phyloP scores from a whole-genome alignment of 2,329 filamentous ascomycete genomes.

The Fusarium multiceps region DNA sequence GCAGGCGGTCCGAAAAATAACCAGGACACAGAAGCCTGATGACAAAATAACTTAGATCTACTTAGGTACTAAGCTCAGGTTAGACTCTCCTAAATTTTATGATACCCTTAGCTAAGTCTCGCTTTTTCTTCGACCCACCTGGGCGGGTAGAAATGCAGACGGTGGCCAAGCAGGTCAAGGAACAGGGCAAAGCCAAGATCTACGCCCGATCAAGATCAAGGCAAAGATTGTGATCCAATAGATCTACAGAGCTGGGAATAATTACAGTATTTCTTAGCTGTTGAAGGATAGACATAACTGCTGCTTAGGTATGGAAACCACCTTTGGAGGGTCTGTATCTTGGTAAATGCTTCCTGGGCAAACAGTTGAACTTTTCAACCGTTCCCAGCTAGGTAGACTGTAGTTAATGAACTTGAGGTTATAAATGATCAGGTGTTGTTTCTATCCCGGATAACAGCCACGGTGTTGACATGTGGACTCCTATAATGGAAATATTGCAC shows the following conservation, averaged over 20 bases:
- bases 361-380: not conserved
- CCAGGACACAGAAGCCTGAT: no score
- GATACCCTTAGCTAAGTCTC: no score
- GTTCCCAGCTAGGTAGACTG: not conserved
- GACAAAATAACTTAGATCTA: no score
- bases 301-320: not conserved
- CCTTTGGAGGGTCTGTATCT: not conserved
- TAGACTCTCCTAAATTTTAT: no score
- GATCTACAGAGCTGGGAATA: not conserved
- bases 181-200: not conserved
- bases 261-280: not conserved
- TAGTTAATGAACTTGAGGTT: not conserved
- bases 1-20: no score
- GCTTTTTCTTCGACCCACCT: no score
- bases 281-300: not conserved
- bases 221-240: not conserved
- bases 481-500: no score
- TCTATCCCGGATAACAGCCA: not conserved
- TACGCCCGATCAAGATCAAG: not conserved
- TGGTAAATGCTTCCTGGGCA: not conserved
- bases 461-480: not conserved
- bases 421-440: not conserved
- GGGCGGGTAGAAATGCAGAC: not conserved
- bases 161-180: not conserved
- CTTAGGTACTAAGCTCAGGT: no score